These are phyloP conservation scores for Tirmania nivea DNA, from an alignment of 495 filamentous ascomycete species.

Conservation along the genomic window DNA sequence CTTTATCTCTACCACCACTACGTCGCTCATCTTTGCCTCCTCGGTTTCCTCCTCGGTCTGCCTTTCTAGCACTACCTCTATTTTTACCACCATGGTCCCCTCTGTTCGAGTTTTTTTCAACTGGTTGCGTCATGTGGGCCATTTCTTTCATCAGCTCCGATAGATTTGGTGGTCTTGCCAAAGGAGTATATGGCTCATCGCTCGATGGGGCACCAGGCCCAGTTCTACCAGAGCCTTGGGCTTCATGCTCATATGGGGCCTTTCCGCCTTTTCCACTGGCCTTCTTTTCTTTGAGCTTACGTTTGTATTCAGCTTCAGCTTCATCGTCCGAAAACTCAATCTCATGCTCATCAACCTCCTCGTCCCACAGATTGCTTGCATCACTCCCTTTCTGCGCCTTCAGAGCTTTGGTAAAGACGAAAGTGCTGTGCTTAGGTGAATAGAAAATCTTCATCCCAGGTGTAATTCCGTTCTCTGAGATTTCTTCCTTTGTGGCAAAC, in stretches of 20 bases:
- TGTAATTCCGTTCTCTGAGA: conserved; percentile 39
- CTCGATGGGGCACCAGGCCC: conserved; percentile 12
- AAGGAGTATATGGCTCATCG: conserved; percentile 17
- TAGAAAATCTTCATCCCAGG: conserved; percentile 54
- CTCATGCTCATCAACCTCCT: conserved; percentile 69
- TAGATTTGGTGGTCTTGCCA: conserved; percentile 18
- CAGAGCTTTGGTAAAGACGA: conserved; percentile 63
- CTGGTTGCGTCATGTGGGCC: conserved; percentile 17
- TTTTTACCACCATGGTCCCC: background rate
- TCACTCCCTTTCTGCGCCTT: conserved; percentile 64
- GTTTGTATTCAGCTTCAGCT: conserved; percentile 64
- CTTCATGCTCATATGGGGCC: conserved; percentile 1
- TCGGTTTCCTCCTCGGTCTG: background rate
- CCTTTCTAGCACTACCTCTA: background rate
- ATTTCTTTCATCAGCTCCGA: conserved; percentile 21
- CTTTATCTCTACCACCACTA: background rate
- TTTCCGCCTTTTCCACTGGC: conserved; percentile 22
- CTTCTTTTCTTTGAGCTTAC: conserved; percentile 37
- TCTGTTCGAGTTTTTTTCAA: conserved; percentile 3
- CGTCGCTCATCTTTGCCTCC: background rate
- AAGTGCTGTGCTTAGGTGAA: conserved; percentile 47
- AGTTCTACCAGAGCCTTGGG: conserved; percentile 8
- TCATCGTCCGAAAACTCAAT: conserved; percentile 93
- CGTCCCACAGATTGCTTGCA: conserved; percentile 82
- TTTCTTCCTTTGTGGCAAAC: conserved; percentile 43